Conservation (phyloP, 208 protist species). For the Acanthamoeba healyi region DNA sequence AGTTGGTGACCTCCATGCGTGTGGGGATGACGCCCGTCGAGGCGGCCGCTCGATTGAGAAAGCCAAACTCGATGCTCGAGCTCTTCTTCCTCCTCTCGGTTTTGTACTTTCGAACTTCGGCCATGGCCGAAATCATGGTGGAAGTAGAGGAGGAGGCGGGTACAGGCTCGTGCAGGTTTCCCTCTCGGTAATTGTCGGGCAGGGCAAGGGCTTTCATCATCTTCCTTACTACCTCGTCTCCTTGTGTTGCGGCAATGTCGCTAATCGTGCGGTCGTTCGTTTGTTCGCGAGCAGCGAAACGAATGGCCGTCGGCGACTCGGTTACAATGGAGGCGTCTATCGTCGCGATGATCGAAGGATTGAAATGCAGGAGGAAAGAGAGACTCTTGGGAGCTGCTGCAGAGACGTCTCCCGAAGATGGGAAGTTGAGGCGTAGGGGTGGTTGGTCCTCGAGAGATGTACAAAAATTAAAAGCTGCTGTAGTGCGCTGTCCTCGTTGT, state of each 20-base stretch:
- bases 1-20: not conserved
- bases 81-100: conserved; percentile 40
- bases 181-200: conserved; percentile 10
- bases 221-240: not conserved
- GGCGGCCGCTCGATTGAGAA: not conserved
- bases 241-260: not conserved
- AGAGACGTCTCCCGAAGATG: too few species aligned
- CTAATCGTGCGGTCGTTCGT: not conserved
- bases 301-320: not conserved
- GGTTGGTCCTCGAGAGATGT: too few species aligned
- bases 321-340: not conserved
- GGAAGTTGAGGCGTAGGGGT: too few species aligned
- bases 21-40: conserved; percentile 9
- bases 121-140: not conserved
- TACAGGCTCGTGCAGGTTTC: conserved; percentile 3
- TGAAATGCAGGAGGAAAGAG: too few species aligned
- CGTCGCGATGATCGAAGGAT: too few species aligned
- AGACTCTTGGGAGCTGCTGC: too few species aligned
- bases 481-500: not conserved
- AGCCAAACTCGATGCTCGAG: conserved; percentile 37
- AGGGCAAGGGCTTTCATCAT: conserved; percentile 44
- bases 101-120: not conserved
- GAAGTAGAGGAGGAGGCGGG: not conserved
- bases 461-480: not conserved
- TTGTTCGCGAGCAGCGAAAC: not conserved